Conservation (phyloP, 208 protist genomes). For the Crithidia expoeki region DNA sequence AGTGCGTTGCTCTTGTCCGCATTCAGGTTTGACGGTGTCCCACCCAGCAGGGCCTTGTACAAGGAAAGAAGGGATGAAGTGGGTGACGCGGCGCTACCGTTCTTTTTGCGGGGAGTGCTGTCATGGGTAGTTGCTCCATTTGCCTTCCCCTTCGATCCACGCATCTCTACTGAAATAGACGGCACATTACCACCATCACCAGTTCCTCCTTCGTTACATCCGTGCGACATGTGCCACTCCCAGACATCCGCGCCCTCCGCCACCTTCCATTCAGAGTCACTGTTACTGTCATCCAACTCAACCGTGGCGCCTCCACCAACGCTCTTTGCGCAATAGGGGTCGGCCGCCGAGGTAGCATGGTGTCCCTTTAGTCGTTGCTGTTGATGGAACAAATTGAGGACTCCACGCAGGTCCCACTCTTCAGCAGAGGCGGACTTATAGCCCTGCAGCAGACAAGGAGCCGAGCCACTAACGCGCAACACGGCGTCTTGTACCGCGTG, state of each 20-base stretch:
- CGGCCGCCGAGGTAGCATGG: not conserved
- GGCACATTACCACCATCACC: not conserved
- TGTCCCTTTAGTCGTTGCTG: not conserved
- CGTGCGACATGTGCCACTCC: not conserved
- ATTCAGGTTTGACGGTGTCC: not conserved
- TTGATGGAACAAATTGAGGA: not conserved
- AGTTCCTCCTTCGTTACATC: not conserved
- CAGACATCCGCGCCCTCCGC: not conserved
- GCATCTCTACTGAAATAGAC: not conserved
- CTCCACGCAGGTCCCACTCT: not conserved
- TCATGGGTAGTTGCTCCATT: not conserved
- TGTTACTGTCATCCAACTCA: not conserved
- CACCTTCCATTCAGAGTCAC: conserved; percentile 2
- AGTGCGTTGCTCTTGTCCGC: not conserved
- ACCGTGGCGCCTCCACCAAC: not conserved
- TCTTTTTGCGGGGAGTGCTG: not conserved
- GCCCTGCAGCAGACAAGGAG: not conserved
- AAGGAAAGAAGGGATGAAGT: conserved; percentile 1
- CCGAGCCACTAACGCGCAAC: not conserved
- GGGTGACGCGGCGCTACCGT: not conserved
- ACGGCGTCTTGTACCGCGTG: not conserved
- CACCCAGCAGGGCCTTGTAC: conserved; percentile 6
- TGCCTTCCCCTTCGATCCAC: not conserved
- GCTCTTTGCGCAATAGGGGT: not conserved
- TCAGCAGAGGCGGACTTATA: not conserved